Conservation (phyloP, 768 basidiomycete species). For the Mycena rosella region DNA sequence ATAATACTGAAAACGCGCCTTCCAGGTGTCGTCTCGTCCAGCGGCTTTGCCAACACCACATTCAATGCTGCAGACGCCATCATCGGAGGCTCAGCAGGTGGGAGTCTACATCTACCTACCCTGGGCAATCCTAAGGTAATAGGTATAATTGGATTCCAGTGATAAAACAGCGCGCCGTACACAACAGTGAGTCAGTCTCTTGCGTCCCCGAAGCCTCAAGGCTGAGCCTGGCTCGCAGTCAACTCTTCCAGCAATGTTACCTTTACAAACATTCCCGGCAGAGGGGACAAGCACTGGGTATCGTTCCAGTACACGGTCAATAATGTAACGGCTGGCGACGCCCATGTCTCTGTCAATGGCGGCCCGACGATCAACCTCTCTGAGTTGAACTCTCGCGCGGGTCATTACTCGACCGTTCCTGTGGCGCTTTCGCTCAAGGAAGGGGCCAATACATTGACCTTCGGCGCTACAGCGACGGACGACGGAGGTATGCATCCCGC, state of each 20-base stretch:
- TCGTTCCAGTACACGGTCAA: conserved; percentile 27
- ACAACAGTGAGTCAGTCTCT: conserved; percentile 18
- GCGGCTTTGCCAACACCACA: conserved; percentile 20
- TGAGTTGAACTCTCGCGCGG: conserved; percentile 34
- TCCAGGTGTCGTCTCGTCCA: conserved; percentile 20
- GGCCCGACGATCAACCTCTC: conserved; percentile 28
- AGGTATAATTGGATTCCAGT: too few relatives aligned
- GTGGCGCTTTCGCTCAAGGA: conserved; percentile 30
- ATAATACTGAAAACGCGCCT: background rate
- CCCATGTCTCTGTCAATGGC: conserved; percentile 36
- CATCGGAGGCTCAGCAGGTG: conserved; percentile 25
- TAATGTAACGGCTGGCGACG: conserved; percentile 31
- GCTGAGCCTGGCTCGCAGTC: background rate
- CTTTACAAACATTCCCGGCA: conserved; percentile 25
- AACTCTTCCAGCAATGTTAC: conserved; percentile 28
- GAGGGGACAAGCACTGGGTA: conserved; percentile 29
- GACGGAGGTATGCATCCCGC: conserved; percentile 8
- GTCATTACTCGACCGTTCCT: conserved; percentile 26
- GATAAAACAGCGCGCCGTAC: conserved; percentile 27
- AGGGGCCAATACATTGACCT: conserved; percentile 30
- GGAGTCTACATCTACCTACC: background rate
- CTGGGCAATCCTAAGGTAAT: too few relatives aligned
- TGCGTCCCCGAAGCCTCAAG: background rate
- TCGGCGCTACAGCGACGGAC: conserved; percentile 15
- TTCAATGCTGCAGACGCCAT: conserved; percentile 25